phyloP scores from a whole-genome alignment of 768 basidiomycete genomes.

The Dioszegia hungarica region DNA sequence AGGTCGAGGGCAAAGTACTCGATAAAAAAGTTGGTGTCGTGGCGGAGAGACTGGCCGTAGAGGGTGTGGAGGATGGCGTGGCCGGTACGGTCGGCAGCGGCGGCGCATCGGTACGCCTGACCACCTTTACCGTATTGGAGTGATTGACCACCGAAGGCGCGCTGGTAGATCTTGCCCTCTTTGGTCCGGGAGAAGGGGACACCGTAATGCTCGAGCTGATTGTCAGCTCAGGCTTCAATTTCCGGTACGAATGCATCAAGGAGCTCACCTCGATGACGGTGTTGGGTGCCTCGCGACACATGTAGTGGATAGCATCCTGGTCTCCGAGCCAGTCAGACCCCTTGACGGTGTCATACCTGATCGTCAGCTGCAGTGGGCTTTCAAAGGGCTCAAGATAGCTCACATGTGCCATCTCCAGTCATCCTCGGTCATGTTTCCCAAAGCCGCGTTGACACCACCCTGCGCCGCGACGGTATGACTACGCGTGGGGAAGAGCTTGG shows the following conservation, averaged over 20 bases:
- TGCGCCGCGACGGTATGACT: constrained; percentile 99
- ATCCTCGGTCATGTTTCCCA: constrained; percentile 94
- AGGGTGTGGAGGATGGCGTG: constrained; percentile 98
- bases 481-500: constrained; percentile 96
- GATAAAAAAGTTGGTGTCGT: constrained; percentile 99
- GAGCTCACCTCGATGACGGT: constrained; percentile 78
- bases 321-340: constrained; percentile 99
- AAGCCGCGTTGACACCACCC: constrained; percentile 86
- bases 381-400: constrained; percentile 1
- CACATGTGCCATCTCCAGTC: constrained; percentile 99
- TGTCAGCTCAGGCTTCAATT: neutral
- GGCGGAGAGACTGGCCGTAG: constrained; percentile 96
- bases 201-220: constrained; percentile 93
- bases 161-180: constrained; percentile 99
- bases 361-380: neutral
- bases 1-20: constrained; percentile 99
- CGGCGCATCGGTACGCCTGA: constrained; percentile 97
- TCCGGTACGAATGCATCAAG: neutral
- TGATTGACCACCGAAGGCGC: constrained; percentile 98
- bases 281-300: constrained; percentile 94
- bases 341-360: constrained; percentile 64
- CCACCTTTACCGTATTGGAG: constrained; percentile 96
- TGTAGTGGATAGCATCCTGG: constrained; percentile 99
- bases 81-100: constrained; percentile 96
- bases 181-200: constrained; percentile 97